phyloP scores from a whole-genome alignment of 495 filamentous ascomycete species.

The Aspergillus leporis region DNA sequence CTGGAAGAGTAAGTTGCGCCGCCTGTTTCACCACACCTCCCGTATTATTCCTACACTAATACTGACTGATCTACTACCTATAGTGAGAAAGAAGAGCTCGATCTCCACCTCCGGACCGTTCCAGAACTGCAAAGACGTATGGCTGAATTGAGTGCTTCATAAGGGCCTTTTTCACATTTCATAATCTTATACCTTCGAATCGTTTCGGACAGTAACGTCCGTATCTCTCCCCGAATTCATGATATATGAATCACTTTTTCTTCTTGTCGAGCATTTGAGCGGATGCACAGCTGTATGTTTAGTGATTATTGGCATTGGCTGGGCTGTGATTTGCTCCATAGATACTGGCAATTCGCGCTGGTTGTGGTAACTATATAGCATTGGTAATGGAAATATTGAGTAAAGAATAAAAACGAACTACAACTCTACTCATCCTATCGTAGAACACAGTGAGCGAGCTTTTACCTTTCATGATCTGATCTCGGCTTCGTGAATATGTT shows the following conservation, averaged over 20 bases:
- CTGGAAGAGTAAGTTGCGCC: conserved; percentile 73
- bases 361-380: background rate
- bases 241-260: background rate
- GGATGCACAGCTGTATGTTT: background rate
- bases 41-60: no score
- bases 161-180: background rate
- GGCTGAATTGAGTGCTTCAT: conserved; percentile 59
- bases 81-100: conserved; percentile 91
- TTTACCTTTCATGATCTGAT: no score
- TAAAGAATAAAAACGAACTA: background rate
- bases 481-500: no score
- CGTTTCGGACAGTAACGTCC: background rate
- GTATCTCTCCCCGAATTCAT: background rate
- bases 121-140: conserved; percentile 86
- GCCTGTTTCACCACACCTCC: no score
- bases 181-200: background rate
- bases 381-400: background rate
- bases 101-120: conserved; percentile 76
- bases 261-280: background rate
- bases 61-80: conserved; percentile 10
- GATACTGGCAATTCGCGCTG: background rate
- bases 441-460: no score
- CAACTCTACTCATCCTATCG: background rate
- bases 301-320: background rate
- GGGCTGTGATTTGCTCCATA: background rate